Evolutionary conservation across 2,329 filamentous ascomycete species (phyloP).

Genomic region (Paecilomyces niveus): DNA sequence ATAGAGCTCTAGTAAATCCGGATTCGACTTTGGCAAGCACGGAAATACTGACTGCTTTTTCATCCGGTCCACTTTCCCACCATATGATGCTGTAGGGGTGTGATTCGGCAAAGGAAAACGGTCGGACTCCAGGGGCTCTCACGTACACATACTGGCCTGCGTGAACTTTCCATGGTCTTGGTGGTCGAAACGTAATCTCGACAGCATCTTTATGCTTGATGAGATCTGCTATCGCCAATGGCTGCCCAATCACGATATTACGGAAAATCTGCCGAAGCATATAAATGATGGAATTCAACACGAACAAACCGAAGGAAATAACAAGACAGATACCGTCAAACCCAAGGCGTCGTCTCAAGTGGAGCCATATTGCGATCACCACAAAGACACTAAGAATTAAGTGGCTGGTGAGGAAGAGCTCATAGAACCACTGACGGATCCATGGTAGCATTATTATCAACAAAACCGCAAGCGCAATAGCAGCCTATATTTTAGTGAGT

Average conservation of each 20-base stretch:
- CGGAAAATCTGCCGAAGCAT: neutral
- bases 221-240: neutral
- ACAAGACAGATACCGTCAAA: neutral
- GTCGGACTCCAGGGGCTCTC: constrained; percentile 1
- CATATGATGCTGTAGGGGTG: constrained; percentile 1
- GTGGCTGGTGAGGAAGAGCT: too few species aligned
- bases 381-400: too few species aligned
- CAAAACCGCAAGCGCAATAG: too few species aligned
- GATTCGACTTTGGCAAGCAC: too few species aligned
- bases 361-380: too few species aligned
- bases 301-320: neutral
- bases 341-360: neutral
- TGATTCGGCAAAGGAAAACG: constrained; percentile 6
- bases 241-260: neutral
- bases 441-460: too few species aligned
- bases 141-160: constrained; percentile 7
- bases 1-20: too few species aligned
- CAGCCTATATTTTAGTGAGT: too few species aligned
- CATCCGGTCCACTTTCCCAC: too few species aligned
- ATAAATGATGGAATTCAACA: neutral
- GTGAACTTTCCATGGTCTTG: constrained; percentile 6
- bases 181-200: constrained; percentile 3
- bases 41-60: too few species aligned
- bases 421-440: too few species aligned
- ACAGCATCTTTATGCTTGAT: constrained; percentile 4